Conservation (phyloP, 495 filamentous ascomycete genomes). For the Daldinia bambusicola region DNA sequence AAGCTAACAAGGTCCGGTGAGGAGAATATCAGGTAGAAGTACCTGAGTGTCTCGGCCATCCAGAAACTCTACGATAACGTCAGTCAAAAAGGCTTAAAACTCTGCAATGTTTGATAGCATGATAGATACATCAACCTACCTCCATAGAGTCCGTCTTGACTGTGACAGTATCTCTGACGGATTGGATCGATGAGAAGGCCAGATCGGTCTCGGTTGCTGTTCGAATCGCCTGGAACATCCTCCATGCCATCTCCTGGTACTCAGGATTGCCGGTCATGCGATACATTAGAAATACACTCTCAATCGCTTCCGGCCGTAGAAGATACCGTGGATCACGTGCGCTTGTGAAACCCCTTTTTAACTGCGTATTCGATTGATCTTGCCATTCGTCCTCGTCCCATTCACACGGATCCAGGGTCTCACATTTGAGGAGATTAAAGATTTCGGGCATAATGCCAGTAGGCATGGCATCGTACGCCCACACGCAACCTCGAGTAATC, state of each 20-base stretch:
- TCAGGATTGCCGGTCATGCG: slow-evolving; percentile 75
- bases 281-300: slow-evolving; percentile 80
- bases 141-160: slow-evolving; percentile 57
- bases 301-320: slow-evolving; percentile 73
- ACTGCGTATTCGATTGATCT: slow-evolving; percentile 26
- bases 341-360: slow-evolving; percentile 40
- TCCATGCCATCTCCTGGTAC: slow-evolving; percentile 77
- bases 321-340: slow-evolving; percentile 53
- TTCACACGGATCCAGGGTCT: slow-evolving; percentile 35
- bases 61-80: slow-evolving; percentile 58
- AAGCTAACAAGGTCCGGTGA: slow-evolving; percentile 74
- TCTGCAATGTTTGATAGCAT: too few relatives aligned
- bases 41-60: slow-evolving; percentile 79
- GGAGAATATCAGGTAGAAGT: slow-evolving; percentile 85
- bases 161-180: slow-evolving; percentile 40
- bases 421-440: slow-evolving; percentile 67
- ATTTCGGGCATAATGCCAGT: slow-evolving; percentile 82
- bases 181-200: slow-evolving; percentile 46
- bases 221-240: slow-evolving; percentile 75
- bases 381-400: slow-evolving; percentile 39
- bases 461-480: slow-evolving; percentile 75
- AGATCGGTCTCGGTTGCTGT: slow-evolving; percentile 66
- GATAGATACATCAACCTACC: slow-evolving; percentile 32
- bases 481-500: slow-evolving; percentile 81
- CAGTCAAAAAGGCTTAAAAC: slow-evolving; percentile 15